Base-by-base conservation (phyloP, 352 stramenopile species). In the Pythium biforme region DNA sequence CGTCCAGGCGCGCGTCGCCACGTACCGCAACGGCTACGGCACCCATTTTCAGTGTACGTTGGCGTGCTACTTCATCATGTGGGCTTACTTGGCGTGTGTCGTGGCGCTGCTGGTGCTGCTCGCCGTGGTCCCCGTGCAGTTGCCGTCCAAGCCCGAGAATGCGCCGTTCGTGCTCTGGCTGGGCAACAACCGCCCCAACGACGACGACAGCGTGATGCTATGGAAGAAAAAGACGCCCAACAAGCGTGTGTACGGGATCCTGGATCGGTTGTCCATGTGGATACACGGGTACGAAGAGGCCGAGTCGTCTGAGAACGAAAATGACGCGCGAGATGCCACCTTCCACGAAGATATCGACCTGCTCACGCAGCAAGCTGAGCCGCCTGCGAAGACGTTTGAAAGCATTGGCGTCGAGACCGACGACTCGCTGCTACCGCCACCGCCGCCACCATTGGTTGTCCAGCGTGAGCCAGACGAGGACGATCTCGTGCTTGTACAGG, bases 1-100 rank as follows among this genome's bases (percentile, higher is more conserved):
- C 20, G 15, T 72, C 14, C 64, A 62, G 5, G 20, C 72, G 20
- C 54, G 68, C 2, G 63, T 74, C 11, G 62, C 41, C 12, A 88
- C 78, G 37, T 88, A 86, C 29, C 76, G 74, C 26, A 89, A 83
- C 62, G 80, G 59, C 19, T 88, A 87, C 51, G 83, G 83, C 11
- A 76, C 79, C 27, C 73, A 71, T 29, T 89, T 90, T 27, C 41
- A 68, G 25, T 88, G 75, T 46, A 64, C 74, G 17, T 61, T 70
- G 10, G 75, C 74, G 17, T 92, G 80, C 57, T 67, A 70, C 34
- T 72, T 84, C 52, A 66, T 77, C 31, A 66, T 78, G 20, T 53
- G 62, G 19, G 45, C 66, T 20, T 74, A 88, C 47, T 51, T 74
- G 10, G 31, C 74, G 26, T 48, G 64, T 22, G 64, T 88, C 27